Conservation (phyloP, 164 flowering plant genomes). For the Houttuynia cordata region DNA sequence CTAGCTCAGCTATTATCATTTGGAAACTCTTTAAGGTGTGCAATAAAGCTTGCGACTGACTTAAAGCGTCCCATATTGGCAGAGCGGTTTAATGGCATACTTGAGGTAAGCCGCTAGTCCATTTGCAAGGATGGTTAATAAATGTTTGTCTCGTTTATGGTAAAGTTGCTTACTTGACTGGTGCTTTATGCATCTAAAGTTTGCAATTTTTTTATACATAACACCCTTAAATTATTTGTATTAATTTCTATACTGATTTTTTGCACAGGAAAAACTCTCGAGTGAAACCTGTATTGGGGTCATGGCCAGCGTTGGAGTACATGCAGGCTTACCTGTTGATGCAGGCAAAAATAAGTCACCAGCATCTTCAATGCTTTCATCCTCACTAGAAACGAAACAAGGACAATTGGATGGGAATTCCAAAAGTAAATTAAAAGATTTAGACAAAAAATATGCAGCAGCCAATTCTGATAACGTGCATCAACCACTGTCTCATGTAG, state of each 20-base stretch:
- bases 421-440: not conserved
- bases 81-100: conserved; percentile 61
- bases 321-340: conserved; percentile 7
- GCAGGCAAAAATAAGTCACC: not conserved
- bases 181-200: too few species aligned
- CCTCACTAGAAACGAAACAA: not conserved
- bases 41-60: conserved; percentile 81
- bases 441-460: not conserved
- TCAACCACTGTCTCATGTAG: conserved; percentile 13
- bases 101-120: conserved; percentile 43
- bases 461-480: not conserved
- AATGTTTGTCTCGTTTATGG: too few species aligned
- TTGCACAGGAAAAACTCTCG: conserved; percentile 55
- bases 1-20: conserved; percentile 68
- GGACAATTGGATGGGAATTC: conserved; percentile 12
- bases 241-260: not conserved
- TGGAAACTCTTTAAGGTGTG: conserved; percentile 81
- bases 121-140: not conserved
- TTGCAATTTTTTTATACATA: not conserved
- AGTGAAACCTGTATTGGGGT: conserved; percentile 17
- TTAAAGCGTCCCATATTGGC: conserved; percentile 87
- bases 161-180: too few species aligned
- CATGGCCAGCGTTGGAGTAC: conserved; percentile 7
- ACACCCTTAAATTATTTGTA: not conserved
- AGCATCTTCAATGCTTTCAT: not conserved